Conservation (phyloP, 768 basidiomycete species). For the Paxillus ammoniavirescens region DNA sequence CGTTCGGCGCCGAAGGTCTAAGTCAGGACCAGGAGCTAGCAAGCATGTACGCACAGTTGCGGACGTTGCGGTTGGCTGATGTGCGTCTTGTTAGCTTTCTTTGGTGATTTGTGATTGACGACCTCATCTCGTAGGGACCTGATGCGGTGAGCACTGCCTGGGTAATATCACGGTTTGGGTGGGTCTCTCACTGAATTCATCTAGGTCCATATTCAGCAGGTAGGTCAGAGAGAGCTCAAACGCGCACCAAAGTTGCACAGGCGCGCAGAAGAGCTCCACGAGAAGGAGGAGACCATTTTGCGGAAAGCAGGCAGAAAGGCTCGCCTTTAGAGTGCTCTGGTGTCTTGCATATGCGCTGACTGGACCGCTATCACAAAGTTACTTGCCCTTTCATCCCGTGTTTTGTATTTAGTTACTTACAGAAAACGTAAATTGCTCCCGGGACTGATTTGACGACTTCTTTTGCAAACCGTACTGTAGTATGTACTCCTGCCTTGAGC, state of each 20-base stretch:
- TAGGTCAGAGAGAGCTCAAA: conserved; percentile 85
- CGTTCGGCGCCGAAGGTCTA: conserved; percentile 95
- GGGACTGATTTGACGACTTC: too few relatives aligned
- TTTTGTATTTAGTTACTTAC: too few relatives aligned
- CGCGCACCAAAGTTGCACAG: conserved; percentile 62
- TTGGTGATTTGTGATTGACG: conserved; percentile 4
- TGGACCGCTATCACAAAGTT: neutral
- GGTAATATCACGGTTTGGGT: neutral
- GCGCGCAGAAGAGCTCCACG: conserved; percentile 52
- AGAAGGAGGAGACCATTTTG: conserved; percentile 61
- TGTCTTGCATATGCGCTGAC: neutral
- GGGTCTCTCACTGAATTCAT: conserved; percentile 10
- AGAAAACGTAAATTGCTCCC: too few relatives aligned
- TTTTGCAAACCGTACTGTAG: too few relatives aligned
- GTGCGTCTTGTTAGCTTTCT: conserved; percentile 40
- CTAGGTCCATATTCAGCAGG: conserved; percentile 93
- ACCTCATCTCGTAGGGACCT: conserved; percentile 53
- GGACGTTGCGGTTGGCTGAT: conserved; percentile 87
- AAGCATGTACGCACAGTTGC: conserved; percentile 67
- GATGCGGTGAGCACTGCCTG: conserved; percentile 56
- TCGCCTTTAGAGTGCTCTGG: conserved; percentile 39
- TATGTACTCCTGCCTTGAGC: too few relatives aligned
- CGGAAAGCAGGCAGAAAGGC: conserved; percentile 60
- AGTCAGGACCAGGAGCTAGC: conserved; percentile 89
- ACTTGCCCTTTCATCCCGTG: neutral